phyloP scores from a whole-genome alignment of 2,329 filamentous ascomycete species.

The Pestalotiopsis sp. region DNA sequence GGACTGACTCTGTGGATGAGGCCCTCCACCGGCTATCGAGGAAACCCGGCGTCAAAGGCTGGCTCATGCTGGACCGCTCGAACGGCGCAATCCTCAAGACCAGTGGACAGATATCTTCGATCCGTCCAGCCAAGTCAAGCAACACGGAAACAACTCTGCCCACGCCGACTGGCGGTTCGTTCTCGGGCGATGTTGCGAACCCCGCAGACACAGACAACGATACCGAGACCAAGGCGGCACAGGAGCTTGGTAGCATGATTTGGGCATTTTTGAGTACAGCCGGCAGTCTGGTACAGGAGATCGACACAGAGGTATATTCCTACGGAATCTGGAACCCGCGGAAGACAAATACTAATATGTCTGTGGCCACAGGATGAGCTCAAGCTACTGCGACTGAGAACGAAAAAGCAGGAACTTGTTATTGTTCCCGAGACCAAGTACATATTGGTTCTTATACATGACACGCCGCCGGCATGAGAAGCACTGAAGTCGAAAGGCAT shows the following conservation, averaged over 20 bases:
- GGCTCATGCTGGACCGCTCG: slow-evolving; percentile 72
- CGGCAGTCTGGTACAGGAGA: slow-evolving; percentile 69
- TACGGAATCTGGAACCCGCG: neutral
- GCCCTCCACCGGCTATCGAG: slow-evolving; percentile 71
- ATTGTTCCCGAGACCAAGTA: slow-evolving; percentile 83
- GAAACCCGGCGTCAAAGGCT: slow-evolving; percentile 79
- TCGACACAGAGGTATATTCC: slow-evolving; percentile 67
- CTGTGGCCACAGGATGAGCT: slow-evolving; percentile 64
- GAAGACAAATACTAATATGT: slow-evolving; percentile 2
- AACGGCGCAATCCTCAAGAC: slow-evolving; percentile 77
- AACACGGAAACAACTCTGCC: slow-evolving; percentile 29
- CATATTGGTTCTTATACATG: slow-evolving; percentile 78
- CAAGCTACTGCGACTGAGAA: slow-evolving; percentile 74
- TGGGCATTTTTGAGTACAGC: slow-evolving; percentile 76
- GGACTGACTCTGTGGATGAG: slow-evolving; percentile 66
- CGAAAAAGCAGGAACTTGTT: slow-evolving; percentile 84
- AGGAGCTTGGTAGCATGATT: slow-evolving; percentile 76
- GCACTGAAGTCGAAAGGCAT: neutral
- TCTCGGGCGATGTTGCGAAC: slow-evolving; percentile 46
- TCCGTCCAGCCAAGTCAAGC: slow-evolving; percentile 48
- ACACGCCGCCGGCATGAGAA: slow-evolving; percentile 70
- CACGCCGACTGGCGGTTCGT: slow-evolving; percentile 38
- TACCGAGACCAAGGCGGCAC: slow-evolving; percentile 61
- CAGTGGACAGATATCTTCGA: slow-evolving; percentile 67
- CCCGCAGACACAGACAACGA: slow-evolving; percentile 48